Evolutionary conservation across 202 grass and related monocot genomes (phyloP).

Genomic region (Zizania palustris): DNA sequence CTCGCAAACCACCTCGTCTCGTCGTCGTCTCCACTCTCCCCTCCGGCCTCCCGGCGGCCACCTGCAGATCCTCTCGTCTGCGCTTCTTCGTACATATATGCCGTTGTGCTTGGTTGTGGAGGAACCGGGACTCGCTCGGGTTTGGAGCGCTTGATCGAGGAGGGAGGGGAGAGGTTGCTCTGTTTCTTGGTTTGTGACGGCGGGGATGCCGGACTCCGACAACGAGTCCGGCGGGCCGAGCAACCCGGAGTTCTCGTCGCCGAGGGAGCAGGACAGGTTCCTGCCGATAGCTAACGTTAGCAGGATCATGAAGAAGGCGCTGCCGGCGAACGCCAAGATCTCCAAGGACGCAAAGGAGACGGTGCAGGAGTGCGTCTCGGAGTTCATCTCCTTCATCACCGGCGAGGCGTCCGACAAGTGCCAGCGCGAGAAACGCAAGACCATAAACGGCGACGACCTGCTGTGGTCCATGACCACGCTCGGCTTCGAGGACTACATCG

Average conservation of each 20-base stretch:
- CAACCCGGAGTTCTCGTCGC: slow-evolving; percentile 57
- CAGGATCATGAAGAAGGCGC: slow-evolving; percentile 98
- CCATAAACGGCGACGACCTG: slow-evolving; percentile 96
- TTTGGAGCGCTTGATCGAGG: not conserved
- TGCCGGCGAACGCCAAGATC: slow-evolving; percentile 97
- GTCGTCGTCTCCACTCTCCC: not conserved
- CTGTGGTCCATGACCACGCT: slow-evolving; percentile 96
- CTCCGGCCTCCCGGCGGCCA: not conserved
- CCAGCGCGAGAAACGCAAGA: slow-evolving; percentile 98
- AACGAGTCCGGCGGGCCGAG: slow-evolving; percentile 80
- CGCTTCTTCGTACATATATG: not conserved
- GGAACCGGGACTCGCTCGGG: not conserved
- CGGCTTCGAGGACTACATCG: slow-evolving; percentile 97
- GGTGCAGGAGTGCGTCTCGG: slow-evolving; percentile 97
- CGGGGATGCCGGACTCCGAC: slow-evolving; percentile 84
- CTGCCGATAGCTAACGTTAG: slow-evolving; percentile 97
- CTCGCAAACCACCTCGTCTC: not conserved
- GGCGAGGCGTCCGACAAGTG: slow-evolving; percentile 99
- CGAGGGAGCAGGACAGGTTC: slow-evolving; percentile 89
- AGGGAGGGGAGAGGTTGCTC: not conserved
- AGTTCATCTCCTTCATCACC: slow-evolving; percentile 99
- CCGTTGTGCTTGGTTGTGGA: not conserved
- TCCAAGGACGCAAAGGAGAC: slow-evolving; percentile 99
- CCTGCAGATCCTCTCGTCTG: slow-evolving; percentile 16
- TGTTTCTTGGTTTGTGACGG: not conserved